phyloP scores from a whole-genome alignment of 306 rosid species.

The Carpinus fangiana region DNA sequence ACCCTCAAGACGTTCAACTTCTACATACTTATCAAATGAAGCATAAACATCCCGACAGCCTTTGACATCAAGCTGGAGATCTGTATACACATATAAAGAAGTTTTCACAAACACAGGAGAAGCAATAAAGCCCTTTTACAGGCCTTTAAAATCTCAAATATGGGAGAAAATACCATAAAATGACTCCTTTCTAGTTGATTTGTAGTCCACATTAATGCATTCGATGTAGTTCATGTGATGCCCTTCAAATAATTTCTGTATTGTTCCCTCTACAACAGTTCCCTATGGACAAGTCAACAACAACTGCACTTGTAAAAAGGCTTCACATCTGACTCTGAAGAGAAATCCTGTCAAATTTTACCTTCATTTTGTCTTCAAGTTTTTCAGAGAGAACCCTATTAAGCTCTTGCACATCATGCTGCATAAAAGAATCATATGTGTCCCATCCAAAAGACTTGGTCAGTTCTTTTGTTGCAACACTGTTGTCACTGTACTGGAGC shows the following conservation, averaged over 20 bases:
- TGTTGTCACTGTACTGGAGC: conserved; percentile 85
- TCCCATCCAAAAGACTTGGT: conserved; percentile 97
- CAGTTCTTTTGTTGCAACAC: conserved; percentile 89
- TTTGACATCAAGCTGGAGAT: conserved; percentile 99
- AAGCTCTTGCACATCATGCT: conserved; percentile 91
- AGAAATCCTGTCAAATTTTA: conserved; percentile 24
- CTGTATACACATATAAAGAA: conserved; percentile 43
- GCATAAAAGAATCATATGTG: conserved; percentile 92
- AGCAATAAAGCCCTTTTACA: neutral
- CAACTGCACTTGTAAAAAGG: neutral
- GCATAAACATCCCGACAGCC: conserved; percentile 97
- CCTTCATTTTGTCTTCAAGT: conserved; percentile 96
- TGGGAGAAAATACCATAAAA: conserved; percentile 72
- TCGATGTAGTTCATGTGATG: conserved; percentile 99
- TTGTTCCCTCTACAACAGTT: conserved; percentile 99
- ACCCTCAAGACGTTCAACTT: conserved; percentile 97
- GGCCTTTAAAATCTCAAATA: neutral
- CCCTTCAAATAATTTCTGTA: conserved; percentile 96
- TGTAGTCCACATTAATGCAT: conserved; percentile 98
- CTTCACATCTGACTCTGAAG: conserved; percentile 17
- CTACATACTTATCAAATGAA: conserved; percentile 98
- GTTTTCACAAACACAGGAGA: conserved; percentile 30
- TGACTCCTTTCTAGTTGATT: conserved; percentile 97
- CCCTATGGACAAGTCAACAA: conserved; percentile 52
- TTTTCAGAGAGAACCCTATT: conserved; percentile 85